phyloP scores from a whole-genome alignment of 2,329 filamentous ascomycete species.

The Ceratocystis albifundus region DNA sequence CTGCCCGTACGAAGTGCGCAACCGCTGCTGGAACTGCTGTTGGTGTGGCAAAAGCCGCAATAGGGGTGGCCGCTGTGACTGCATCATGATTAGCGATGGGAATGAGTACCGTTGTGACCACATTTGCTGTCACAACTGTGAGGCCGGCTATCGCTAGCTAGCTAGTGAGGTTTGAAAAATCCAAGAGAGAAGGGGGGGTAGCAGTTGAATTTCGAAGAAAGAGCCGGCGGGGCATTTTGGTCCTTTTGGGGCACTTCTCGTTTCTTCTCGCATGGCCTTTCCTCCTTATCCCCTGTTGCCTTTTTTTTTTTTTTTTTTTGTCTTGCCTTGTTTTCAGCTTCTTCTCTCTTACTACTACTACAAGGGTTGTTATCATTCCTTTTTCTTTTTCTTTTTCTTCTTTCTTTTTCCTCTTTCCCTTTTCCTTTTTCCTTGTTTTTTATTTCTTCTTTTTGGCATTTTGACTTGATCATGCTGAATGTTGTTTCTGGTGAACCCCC shows the following conservation, averaged over 20 bases:
- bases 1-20: conserved; percentile 41
- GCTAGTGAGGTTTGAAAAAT: background rate
- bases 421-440: background rate
- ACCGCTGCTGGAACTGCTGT: conserved; percentile 44
- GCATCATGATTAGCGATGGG: conserved; percentile 42
- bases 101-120: conserved; percentile 42
- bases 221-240: conserved; percentile 13
- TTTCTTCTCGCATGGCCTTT: conserved; percentile 3
- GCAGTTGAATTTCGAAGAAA: background rate
- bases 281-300: background rate
- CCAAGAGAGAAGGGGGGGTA: background rate
- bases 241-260: conserved; percentile 3
- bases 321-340: background rate
- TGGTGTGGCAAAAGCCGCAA: conserved; percentile 47
- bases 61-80: conserved; percentile 39
- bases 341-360: background rate
- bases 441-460: background rate
- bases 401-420: background rate
- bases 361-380: background rate
- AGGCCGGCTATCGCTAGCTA: conserved; percentile 33
- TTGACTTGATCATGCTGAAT: background rate
- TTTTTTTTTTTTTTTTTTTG: too few species aligned
- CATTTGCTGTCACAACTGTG: conserved; percentile 42
- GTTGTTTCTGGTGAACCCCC: background rate
- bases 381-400: background rate